phyloP scores from a whole-genome alignment of 495 filamentous ascomycete species.

The Durotheca rogersii region DNA sequence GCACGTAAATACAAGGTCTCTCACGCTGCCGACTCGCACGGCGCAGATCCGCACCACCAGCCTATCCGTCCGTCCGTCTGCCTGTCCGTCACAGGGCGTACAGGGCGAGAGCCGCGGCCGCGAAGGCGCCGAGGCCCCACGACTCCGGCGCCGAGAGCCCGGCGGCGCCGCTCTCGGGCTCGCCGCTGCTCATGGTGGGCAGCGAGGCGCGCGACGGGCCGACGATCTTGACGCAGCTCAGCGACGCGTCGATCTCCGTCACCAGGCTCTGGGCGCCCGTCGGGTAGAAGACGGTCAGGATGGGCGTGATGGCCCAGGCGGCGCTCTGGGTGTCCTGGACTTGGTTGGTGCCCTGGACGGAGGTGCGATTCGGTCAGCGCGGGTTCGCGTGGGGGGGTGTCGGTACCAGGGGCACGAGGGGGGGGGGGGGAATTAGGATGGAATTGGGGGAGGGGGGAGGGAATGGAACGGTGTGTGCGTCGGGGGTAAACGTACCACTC shows the following conservation, averaged over 20 bases:
- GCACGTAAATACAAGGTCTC: too few relatives aligned
- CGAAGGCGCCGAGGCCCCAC: neutral
- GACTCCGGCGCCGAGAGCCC: conserved; percentile 2
- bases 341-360: conserved; percentile 6
- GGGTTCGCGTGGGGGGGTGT: neutral
- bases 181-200: conserved; percentile 11
- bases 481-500: too few relatives aligned
- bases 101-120: conserved; percentile 3
- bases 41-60: too few relatives aligned
- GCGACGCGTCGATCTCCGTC: conserved; percentile 13
- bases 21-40: too few relatives aligned
- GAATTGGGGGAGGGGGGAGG: too few relatives aligned
- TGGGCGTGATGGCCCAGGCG: conserved; percentile 21
- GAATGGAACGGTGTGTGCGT: too few relatives aligned
- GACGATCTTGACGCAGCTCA: conserved; percentile 26
- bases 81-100: conserved; percentile 1
- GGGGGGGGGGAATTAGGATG: neutral
- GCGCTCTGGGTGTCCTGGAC: conserved; percentile 7
- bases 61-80: too few relatives aligned
- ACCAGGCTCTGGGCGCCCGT: conserved; percentile 9
- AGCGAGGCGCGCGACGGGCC: conserved; percentile 25
- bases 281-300: conserved; percentile 29
- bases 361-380: neutral
- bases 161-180: conserved; percentile 2
- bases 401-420: neutral